These are phyloP conservation scores for Cercospora zeina DNA, from an alignment of 2,329 filamentous ascomycete genomes.

Conservation along the genomic window DNA sequence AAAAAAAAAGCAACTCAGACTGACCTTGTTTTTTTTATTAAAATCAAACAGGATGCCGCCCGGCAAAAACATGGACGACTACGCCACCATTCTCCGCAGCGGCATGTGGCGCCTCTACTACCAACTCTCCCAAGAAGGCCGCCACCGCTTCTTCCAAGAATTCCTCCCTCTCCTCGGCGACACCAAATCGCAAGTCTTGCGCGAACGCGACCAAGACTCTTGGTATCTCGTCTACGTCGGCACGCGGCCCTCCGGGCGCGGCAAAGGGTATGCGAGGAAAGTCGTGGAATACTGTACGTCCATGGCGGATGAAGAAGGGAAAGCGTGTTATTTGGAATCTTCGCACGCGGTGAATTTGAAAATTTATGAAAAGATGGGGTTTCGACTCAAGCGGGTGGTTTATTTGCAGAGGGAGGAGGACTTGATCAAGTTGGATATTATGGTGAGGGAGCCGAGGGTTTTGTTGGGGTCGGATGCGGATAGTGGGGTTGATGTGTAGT, in stretches of 20 bases:
- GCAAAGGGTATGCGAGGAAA: slow-evolving; percentile 71
- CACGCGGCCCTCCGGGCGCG: slow-evolving; percentile 67
- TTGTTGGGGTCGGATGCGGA: slow-evolving; percentile 25
- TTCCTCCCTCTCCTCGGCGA: slow-evolving; percentile 72
- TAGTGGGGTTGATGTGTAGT: slow-evolving; percentile 28
- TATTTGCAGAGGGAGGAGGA: slow-evolving; percentile 59
- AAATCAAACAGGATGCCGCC: slow-evolving; percentile 75
- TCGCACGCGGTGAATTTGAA: slow-evolving; percentile 66
- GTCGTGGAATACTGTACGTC: slow-evolving; percentile 69
- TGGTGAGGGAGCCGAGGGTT: slow-evolving; percentile 70
- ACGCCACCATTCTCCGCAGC: slow-evolving; percentile 68
- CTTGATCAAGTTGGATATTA: slow-evolving; percentile 71
- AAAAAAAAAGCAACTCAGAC: too few relatives aligned
- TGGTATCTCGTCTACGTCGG: slow-evolving; percentile 86
- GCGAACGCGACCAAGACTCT: slow-evolving; percentile 63
- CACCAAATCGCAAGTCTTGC: slow-evolving; percentile 69
- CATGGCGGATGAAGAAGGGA: slow-evolving; percentile 66
- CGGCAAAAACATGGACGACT: slow-evolving; percentile 70
- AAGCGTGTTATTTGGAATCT: slow-evolving; percentile 75
- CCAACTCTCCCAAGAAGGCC: slow-evolving; percentile 70
- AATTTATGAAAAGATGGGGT: slow-evolving; percentile 76
- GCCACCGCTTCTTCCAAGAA: slow-evolving; percentile 72
- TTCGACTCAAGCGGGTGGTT: slow-evolving; percentile 64
- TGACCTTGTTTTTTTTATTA: too few relatives aligned
- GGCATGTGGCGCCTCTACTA: slow-evolving; percentile 78